Conservation (phyloP, 768 basidiomycete species). For the Pisolithus albus region DNA sequence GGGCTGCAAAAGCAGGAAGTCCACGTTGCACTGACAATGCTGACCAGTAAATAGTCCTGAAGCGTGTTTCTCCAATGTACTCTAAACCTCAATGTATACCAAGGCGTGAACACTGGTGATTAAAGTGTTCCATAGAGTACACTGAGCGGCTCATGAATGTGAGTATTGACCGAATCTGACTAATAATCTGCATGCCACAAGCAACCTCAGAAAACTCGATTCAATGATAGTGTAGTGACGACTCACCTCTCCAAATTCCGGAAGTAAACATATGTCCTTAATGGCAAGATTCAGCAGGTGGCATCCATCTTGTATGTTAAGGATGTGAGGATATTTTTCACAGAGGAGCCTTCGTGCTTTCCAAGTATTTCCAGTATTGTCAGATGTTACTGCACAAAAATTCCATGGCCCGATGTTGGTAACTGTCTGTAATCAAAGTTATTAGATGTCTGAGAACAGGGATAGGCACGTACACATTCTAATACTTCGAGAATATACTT, state of each 20-base stretch:
- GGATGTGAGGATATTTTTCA: too few relatives aligned
- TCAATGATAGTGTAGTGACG: too few relatives aligned
- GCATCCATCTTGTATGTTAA: too few relatives aligned
- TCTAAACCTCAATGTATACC: conserved; percentile 7
- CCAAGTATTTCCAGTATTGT: too few relatives aligned
- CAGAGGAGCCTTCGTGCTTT: too few relatives aligned
- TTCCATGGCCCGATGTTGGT: conserved; percentile 6
- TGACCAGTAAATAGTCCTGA: conserved; percentile 15
- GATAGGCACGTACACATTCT: conserved; percentile 3
- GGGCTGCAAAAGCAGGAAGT: not conserved
- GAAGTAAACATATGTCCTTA: conserved; percentile 9
- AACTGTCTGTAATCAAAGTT: conserved; percentile 11
- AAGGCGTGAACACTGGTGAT: not conserved
- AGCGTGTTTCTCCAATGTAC: conserved; percentile 18
- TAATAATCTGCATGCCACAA: too few relatives aligned
- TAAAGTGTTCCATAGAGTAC: not conserved
- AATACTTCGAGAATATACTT: conserved; percentile 17
- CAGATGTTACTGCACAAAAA: conserved; percentile 3
- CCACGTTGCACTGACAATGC: conserved; percentile 7
- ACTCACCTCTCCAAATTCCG: too few relatives aligned
- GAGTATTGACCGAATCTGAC: too few relatives aligned
- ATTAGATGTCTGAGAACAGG: not conserved
- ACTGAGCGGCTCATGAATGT: too few relatives aligned
- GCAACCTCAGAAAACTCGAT: too few relatives aligned
- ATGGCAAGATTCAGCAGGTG: conserved; percentile 21